Evolutionary conservation across 345 rosid species (phyloP).

Genomic region (Carallia pectinifolia): DNA sequence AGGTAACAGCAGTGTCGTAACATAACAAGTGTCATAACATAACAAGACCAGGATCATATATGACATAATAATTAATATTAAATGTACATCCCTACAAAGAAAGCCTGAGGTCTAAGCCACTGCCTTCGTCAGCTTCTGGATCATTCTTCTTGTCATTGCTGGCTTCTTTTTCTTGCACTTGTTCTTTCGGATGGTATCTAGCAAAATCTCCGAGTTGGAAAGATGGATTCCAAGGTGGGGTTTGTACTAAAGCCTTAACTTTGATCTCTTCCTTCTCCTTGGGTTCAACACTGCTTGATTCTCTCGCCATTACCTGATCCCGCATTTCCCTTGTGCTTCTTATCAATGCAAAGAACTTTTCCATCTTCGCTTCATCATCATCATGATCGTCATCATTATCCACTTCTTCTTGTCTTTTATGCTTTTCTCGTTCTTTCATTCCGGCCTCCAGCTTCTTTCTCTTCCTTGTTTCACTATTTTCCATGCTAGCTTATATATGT

Average conservation of each 20-base stretch:
- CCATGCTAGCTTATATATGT: not conserved
- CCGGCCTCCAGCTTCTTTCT: constrained; percentile 33
- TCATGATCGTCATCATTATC: constrained; percentile 18
- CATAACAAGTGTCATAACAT: no score
- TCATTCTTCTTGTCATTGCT: not conserved
- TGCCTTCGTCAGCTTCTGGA: constrained; percentile 5
- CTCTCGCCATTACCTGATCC: constrained; percentile 15
- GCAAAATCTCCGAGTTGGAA: constrained; percentile 53
- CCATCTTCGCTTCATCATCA: constrained; percentile 46
- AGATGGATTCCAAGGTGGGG: constrained; percentile 34
- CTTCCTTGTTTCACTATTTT: constrained; percentile 23
- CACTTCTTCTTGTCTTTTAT: not conserved
- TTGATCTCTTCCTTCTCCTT: constrained; percentile 11
- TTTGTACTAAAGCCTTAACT: constrained; percentile 4
- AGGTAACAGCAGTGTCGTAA: no score
- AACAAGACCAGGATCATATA: no score
- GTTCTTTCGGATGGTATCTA: not conserved
- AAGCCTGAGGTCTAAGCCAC: constrained; percentile 47
- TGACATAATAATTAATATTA: no score
- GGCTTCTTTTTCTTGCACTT: not conserved
- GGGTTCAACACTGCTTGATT: not conserved
- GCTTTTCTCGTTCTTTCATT: not conserved
- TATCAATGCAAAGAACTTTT: constrained; percentile 54
- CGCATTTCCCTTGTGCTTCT: constrained; percentile 45
- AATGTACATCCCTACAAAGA: constrained; percentile 34